Evolutionary conservation across 106 monocot species (phyloP).

Genomic region (Allium sativum): DNA sequence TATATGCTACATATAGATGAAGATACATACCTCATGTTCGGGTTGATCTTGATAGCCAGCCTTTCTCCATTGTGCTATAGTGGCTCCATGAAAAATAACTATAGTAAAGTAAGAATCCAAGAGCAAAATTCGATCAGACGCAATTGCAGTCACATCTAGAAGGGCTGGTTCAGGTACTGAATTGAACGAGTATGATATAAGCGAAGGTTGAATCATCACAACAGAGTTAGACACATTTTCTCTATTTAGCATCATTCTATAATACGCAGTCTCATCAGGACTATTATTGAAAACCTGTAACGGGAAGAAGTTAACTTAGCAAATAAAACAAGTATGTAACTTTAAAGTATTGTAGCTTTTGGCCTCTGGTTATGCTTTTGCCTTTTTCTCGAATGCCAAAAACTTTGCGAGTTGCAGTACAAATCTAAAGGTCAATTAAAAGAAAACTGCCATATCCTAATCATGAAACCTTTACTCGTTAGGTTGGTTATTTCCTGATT

Average conservation of each 20-base stretch:
- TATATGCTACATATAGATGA: neutral
- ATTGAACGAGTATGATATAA: conserved; percentile 83
- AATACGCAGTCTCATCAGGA: conserved; percentile 99
- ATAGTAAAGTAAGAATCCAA: conserved; percentile 91
- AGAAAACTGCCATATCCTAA: too few species aligned
- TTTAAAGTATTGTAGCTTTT: too few species aligned
- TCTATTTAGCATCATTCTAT: conserved; percentile 76
- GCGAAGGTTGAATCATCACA: conserved; percentile 94
- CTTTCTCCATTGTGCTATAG: conserved; percentile 93
- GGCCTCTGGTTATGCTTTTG: too few species aligned
- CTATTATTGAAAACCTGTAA: conserved; percentile 88
- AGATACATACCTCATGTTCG: conserved; percentile 63
- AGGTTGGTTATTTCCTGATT: too few species aligned
- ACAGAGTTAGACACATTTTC: conserved; percentile 85
- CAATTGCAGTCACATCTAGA: conserved; percentile 83
- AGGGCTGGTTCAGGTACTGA: conserved; percentile 73
- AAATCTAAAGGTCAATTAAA: too few species aligned
- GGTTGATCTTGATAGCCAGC: conserved; percentile 86
- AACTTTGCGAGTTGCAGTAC: too few species aligned
- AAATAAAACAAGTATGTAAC: neutral
- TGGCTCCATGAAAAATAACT: conserved; percentile 87
- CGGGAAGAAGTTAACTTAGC: neutral
- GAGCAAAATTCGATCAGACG: conserved; percentile 71
- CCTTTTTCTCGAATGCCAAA: too few species aligned
- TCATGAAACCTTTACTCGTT: too few species aligned